Base-by-base conservation (phyloP, 2,329 filamentous ascomycete species). In the Juglanconis juglandina region DNA sequence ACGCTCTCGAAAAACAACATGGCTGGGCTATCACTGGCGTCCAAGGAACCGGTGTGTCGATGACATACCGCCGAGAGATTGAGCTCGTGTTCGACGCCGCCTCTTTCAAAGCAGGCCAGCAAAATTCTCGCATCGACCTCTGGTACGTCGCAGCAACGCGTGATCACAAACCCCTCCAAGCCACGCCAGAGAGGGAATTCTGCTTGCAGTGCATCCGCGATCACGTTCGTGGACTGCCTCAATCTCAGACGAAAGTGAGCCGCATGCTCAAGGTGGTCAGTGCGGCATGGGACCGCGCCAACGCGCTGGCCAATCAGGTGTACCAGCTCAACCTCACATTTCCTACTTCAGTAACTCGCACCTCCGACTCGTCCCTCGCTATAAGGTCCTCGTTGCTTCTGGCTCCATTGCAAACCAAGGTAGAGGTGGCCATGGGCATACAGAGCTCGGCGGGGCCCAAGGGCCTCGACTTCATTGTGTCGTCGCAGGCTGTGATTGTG, bases 1-100 rank as follows among this genome's bases (percentile, higher is more conserved):
- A 87, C 46, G 76, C 77, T 0, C 77, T 94, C 30, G 89, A 93
- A 71, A 81, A 81, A 61, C 73, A 82, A 58, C 79, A 87, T 68
- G 88, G 88, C 57, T 95, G 91, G 91, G 81, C 83, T 34, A 87
- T 94, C 63, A 86, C 82, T 2, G 85, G 88, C 17, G 82, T 88
- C 30, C 77, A 81, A 1, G 83, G 81, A 17, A 83, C 81, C 1
- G 83, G 77, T 2, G 74, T 92, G n/a, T 91, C 89, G 0, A 87
- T 94, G 84, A 85, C 84, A 3, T 92, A 92, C 74, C 80, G 79
- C 66, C 84, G 84, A 42, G 87, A 91, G 65, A 83, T 94, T 44
- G 86, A 92, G 69, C 81, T 94, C 9, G 86, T 87, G 58, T 89
- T 94, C 68, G 86, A 92, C 66, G 80, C 86, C 2, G 73, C 81